Evolutionary conservation across 2,329 filamentous ascomycete species (phyloP).

Genomic region (Diaporthe longicolla): DNA sequence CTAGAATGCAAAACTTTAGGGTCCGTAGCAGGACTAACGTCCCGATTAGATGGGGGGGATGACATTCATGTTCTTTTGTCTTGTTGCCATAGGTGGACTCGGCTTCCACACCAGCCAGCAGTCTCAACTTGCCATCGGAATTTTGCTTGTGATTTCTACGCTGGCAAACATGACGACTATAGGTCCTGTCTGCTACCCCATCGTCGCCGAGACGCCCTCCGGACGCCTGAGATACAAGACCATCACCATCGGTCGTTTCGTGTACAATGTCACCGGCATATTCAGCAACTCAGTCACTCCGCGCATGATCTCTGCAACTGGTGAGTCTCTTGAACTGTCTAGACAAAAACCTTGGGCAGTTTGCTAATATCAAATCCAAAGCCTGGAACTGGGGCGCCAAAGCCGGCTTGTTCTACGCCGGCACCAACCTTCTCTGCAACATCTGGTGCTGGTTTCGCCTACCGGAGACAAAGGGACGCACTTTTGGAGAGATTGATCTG

Average conservation of each 20-base stretch:
- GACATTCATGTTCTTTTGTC: conserved; percentile 55
- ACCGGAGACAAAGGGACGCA: conserved; percentile 48
- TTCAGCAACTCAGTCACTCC: conserved; percentile 48
- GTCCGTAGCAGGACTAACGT: no score
- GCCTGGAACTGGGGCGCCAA: conserved; percentile 52
- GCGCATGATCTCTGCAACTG: conserved; percentile 46
- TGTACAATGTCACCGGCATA: conserved; percentile 48
- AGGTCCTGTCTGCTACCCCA: conserved; percentile 50
- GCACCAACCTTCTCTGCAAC: conserved; percentile 49
- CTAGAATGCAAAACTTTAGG: no score
- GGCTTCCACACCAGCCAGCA: conserved; percentile 46
- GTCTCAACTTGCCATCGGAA: conserved; percentile 51
- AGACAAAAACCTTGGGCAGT: no score
- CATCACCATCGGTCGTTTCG: conserved; percentile 46
- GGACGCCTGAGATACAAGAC: conserved; percentile 47
- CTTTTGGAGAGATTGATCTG: conserved; percentile 45
- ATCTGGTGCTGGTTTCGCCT: conserved; percentile 51
- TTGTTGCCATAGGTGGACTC: conserved; percentile 53
- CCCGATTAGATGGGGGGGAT: conserved; percentile 54
- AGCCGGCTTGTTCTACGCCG: conserved; percentile 50
- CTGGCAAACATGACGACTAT: conserved; percentile 53
- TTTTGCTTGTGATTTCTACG: conserved; percentile 51
- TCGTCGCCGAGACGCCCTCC: conserved; percentile 48
- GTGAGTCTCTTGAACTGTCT: conserved; percentile 41
- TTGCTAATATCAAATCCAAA: conserved; percentile 11